Conservation (phyloP, 148 eudicot genomes). For the Rhododendron kiyosumense region DNA sequence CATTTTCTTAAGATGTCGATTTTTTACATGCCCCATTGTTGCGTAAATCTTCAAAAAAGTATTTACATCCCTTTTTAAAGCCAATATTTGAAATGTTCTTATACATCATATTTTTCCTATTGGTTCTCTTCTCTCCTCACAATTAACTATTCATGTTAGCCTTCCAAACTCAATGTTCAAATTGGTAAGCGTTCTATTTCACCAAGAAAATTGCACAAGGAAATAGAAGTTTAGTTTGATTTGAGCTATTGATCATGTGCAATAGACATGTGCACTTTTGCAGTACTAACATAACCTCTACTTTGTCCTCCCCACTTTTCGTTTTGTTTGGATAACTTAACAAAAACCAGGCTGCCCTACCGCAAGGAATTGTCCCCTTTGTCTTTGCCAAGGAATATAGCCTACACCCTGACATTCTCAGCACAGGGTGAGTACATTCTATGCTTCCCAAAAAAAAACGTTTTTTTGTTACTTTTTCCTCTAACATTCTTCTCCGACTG, state of each 20-base stretch:
- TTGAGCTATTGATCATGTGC: neutral
- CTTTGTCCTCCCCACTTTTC: neutral
- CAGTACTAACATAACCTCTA: neutral
- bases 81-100: too few relatives aligned
- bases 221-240: too few relatives aligned
- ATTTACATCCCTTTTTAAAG: too few relatives aligned
- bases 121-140: too few relatives aligned
- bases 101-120: too few relatives aligned
- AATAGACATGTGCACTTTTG: neutral
- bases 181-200: too few relatives aligned
- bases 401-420: conserved; percentile 75
- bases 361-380: conserved; percentile 90
- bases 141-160: too few relatives aligned
- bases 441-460: neutral
- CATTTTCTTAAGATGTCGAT: too few relatives aligned
- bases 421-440: conserved; percentile 61
- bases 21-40: too few relatives aligned
- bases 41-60: too few relatives aligned
- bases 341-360: conserved; percentile 67
- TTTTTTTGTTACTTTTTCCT: neutral
- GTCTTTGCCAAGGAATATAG: conserved; percentile 79
- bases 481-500: neutral
- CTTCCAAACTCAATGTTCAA: too few relatives aligned
- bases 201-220: too few relatives aligned
- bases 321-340: neutral